Percentiles rank a stretch among this genome's conserved stretches.
These are phyloP conservation scores for Trypanosoma vivax DNA, from an alignment of 208 protist genomes.

Conservation along the genomic window DNA sequence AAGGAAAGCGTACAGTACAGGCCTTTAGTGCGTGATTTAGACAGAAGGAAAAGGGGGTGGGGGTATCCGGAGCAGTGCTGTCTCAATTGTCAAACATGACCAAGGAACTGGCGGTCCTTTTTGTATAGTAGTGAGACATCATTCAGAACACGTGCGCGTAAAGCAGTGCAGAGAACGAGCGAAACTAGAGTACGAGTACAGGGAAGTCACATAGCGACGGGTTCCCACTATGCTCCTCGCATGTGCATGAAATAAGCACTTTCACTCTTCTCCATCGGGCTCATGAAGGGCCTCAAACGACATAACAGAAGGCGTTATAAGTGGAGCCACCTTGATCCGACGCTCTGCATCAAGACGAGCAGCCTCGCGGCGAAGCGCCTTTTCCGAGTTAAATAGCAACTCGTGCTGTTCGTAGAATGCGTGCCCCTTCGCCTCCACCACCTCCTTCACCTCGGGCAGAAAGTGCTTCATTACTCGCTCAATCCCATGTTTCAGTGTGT, in stretches of 20 bases:
- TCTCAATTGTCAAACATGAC: no score
- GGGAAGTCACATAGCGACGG: no score
- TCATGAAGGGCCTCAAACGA: conserved; percentile 74
- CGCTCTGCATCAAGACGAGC: conserved; percentile 53
- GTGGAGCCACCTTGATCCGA: conserved; percentile 27
- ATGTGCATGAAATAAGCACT: neutral
- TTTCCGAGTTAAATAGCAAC: conserved; percentile 74
- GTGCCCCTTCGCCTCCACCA: conserved; percentile 66
- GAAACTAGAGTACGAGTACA: no score
- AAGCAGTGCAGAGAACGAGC: no score
- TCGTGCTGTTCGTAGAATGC: conserved; percentile 81
- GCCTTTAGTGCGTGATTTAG: no score
- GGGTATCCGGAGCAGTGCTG: no score
- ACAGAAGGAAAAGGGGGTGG: no score
- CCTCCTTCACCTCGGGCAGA: conserved; percentile 84
- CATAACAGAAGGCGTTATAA: conserved; percentile 51
- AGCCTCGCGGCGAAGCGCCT: conserved; percentile 68
- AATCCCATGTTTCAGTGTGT: conserved; percentile 89
- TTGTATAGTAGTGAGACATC: no score
- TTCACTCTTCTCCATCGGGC: conserved; percentile 68
- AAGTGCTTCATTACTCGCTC: conserved; percentile 91
- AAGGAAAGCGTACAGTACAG: no score
- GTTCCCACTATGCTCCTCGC: neutral
- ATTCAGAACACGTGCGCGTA: no score
- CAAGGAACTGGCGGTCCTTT: no score